Base-by-base conservation (phyloP, 2,329 filamentous ascomycete genomes). In the Verticillium tricorpus region DNA sequence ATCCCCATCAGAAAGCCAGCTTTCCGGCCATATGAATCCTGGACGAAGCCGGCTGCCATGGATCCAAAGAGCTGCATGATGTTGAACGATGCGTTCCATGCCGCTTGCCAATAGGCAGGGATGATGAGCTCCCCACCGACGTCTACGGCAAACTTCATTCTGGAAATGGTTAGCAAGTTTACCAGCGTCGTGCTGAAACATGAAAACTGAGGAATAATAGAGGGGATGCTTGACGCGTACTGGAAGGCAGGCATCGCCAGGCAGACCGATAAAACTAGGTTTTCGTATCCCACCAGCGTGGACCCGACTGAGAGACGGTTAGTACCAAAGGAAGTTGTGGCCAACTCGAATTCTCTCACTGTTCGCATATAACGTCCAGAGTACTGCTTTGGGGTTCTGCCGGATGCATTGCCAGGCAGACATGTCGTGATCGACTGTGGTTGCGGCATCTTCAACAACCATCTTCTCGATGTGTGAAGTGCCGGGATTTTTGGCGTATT, bases 71-170 rank as follows among this genome's bases (percentile, higher is more conserved):
- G 60, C 59, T 64, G 67, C 61, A 63, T 64, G 14, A 65, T 58
- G 56, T 68, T 66, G 61, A 64, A 67, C 50, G 58, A 59, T 15
- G 67, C 67, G 59, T 64, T 69, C 67, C 67, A 69, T 22, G 62
- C 62, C 8, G 66, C 63, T 50, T 69, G 67, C 67, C 67, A 69
- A 55, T 63, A 64, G 56, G 67, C 67, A 9, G 67, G 66, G 34
- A 69, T 67, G 8, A 67, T 65, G 31, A 64, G 60, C 34, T 56
- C 56, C 37, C 62, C 65, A 40, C 65, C 64, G 55, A 67, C 62
- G 12, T 63, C 64, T 22, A 58, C 54, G 6, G 65, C 65, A 56
- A 67, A 66, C 2, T 58, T 67, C 63, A 60, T 65, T 15, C 62
- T 64, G 15, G 17, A 28, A 6, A 52, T 3, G 14, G 17, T 50